Evolutionary conservation across 1,284 basidiomycete genomes (phyloP).

Genomic region (Tremellales sp.): DNA sequence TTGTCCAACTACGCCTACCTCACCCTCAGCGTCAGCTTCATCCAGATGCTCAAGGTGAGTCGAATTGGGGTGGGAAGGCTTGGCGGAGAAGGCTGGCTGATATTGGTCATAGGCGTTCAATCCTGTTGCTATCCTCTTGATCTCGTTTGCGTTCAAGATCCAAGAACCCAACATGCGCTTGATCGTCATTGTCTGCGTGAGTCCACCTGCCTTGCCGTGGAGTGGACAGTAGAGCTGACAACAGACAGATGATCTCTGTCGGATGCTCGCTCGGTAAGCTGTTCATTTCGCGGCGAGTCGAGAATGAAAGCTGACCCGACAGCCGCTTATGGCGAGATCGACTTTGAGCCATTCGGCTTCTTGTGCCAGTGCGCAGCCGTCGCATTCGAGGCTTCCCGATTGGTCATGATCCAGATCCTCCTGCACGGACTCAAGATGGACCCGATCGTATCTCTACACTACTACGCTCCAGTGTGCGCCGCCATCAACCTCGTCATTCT

Average conservation of each 20-base stretch:
- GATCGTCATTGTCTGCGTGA: constrained; percentile 67
- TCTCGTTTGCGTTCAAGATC: constrained; percentile 84
- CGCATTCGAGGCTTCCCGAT: constrained; percentile 56
- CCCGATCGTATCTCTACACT: constrained; percentile 90
- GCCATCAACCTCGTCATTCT: constrained; percentile 77
- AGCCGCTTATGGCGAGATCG: constrained; percentile 68
- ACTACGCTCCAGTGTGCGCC: constrained; percentile 95
- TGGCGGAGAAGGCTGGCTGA: not conserved
- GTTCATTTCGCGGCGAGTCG: constrained; percentile 3
- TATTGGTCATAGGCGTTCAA: constrained; percentile 70
- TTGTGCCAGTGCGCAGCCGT: constrained; percentile 77
- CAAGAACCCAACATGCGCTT: constrained; percentile 81
- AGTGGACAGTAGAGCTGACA: not conserved
- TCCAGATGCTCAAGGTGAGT: constrained; percentile 92
- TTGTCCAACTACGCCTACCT: constrained; percentile 93
- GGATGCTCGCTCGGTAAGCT: constrained; percentile 79
- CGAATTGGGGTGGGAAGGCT: not conserved
- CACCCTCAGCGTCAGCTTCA: constrained; percentile 84
- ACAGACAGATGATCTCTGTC: constrained; percentile 67
- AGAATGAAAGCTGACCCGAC: constrained; percentile 8
- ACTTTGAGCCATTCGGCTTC: constrained; percentile 84
- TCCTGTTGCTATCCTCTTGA: constrained; percentile 92
- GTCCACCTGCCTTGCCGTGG: constrained; percentile 5
- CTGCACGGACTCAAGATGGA: constrained; percentile 97
- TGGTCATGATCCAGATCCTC: constrained; percentile 95